These are phyloP conservation scores for Pseudogymnoascus sp. DNA, from an alignment of 2,329 filamentous ascomycete species.

Conservation along the genomic window DNA sequence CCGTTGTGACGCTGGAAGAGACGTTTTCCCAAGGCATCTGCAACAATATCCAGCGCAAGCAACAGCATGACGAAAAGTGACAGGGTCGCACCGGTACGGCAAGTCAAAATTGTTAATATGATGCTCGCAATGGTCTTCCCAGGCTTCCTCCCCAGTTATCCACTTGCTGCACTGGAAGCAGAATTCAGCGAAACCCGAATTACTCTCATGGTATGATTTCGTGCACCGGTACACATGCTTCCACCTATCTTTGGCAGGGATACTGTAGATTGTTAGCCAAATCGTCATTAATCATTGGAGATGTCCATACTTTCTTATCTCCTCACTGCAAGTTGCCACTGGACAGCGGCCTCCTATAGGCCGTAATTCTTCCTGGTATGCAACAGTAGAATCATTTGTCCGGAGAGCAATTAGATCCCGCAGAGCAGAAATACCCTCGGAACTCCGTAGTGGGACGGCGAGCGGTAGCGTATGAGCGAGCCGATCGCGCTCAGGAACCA, in stretches of 20 bases:
- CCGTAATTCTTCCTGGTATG: slow-evolving; percentile 6
- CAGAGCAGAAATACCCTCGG: slow-evolving; percentile 8
- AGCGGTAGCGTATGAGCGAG: slow-evolving; percentile 10
- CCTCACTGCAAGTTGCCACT: neutral
- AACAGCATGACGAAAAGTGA: slow-evolving; percentile 12
- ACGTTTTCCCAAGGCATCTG: neutral
- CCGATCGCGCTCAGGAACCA: slow-evolving; percentile 11
- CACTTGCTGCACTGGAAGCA: slow-evolving; percentile 14
- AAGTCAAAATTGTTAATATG: slow-evolving; percentile 16
- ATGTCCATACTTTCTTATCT: neutral
- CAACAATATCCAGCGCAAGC: slow-evolving; percentile 9
- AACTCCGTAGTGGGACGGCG: slow-evolving; percentile 3
- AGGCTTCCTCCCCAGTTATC: slow-evolving; percentile 14
- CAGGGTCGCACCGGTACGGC: slow-evolving; percentile 10
- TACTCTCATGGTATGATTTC: slow-evolving; percentile 12
- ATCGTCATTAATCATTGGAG: neutral
- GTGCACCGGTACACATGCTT: slow-evolving; percentile 14
- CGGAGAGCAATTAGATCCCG: slow-evolving; percentile 11
- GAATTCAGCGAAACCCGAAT: slow-evolving; percentile 17
- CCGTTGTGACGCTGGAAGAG: neutral
- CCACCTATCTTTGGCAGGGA: neutral
- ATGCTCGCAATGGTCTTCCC: slow-evolving; percentile 15
- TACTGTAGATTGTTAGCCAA: neutral
- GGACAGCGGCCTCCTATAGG: neutral
- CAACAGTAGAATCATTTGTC: slow-evolving; percentile 7